phyloP scores from a whole-genome alignment of 1,284 basidiomycete genomes.

The Leccinum pallidistipes region DNA sequence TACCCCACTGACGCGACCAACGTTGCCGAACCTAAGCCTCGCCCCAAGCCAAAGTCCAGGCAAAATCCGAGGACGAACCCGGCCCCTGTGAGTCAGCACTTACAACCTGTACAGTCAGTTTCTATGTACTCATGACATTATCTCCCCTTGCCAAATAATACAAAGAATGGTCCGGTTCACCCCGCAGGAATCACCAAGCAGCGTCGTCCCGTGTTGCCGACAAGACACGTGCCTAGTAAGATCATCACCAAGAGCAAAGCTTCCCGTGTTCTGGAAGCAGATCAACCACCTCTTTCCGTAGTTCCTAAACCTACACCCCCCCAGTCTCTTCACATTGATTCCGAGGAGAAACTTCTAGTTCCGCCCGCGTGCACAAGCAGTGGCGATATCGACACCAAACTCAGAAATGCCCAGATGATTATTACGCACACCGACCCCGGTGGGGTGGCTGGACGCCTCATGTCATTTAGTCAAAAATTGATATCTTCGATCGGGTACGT shows the following conservation, averaged over 20 bases:
- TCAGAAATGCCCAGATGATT: constrained; percentile 10
- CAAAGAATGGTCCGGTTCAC: not conserved
- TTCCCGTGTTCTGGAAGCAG: constrained; percentile 16
- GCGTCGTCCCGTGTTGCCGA: constrained; percentile 2
- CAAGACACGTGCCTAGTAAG: constrained; percentile 24
- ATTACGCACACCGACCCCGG: constrained; percentile 14
- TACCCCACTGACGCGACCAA: constrained; percentile 2
- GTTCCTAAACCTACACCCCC: constrained; percentile 12
- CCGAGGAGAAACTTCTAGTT: constrained; percentile 13
- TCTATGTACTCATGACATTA: constrained; percentile 21
- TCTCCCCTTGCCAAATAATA: not conserved
- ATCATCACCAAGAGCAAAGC: constrained; percentile 15
- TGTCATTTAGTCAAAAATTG: constrained; percentile 35
- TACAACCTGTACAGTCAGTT: not conserved
- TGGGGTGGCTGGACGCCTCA: constrained; percentile 33
- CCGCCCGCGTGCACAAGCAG: constrained; percentile 23
- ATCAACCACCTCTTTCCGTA: constrained; percentile 8
- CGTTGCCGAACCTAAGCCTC: constrained; percentile 1
- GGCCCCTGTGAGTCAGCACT: constrained; percentile 25
- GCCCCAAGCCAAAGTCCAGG: constrained; percentile 2
- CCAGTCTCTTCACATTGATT: constrained; percentile 15
- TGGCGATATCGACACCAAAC: constrained; percentile 21
- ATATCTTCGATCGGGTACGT: constrained; percentile 36
- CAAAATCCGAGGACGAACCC: constrained; percentile 32
- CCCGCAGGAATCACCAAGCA: constrained; percentile 20